Evolutionary conservation across 1,284 basidiomycete species (phyloP).

Genomic region (Hortiboletus rubellus): DNA sequence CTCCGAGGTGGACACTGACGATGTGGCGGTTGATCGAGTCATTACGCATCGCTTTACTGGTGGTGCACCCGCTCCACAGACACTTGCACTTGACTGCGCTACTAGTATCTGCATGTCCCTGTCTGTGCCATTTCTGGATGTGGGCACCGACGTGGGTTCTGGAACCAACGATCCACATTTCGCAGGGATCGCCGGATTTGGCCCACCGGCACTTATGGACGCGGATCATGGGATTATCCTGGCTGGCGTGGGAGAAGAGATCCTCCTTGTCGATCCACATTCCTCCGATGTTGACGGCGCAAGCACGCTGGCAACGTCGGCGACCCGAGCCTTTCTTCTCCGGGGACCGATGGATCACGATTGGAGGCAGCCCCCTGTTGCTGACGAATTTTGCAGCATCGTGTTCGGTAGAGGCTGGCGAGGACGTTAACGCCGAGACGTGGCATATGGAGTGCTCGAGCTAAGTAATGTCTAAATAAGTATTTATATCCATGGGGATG

Average conservation of each 20-base stretch:
- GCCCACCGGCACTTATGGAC: constrained; percentile 9
- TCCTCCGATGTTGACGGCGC: constrained; percentile 1
- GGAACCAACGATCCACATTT: constrained; percentile 9
- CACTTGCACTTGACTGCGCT: background rate
- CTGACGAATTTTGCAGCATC: no score
- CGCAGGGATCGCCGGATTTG: constrained; percentile 2
- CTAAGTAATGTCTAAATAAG: background rate
- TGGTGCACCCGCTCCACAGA: constrained; percentile 8
- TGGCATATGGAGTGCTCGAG: background rate
- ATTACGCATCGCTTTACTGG: background rate
- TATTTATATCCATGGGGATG: background rate
- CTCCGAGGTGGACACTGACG: constrained; percentile 9
- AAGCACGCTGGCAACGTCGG: background rate
- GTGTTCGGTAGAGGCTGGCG: background rate
- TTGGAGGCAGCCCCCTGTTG: background rate
- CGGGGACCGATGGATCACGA: background rate
- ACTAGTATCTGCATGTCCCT: background rate
- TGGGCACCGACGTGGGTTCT: constrained; percentile 1
- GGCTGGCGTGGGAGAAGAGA: background rate
- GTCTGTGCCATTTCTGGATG: constrained; percentile 6
- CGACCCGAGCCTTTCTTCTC: background rate
- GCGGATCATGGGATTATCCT: background rate
- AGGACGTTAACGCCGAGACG: no score
- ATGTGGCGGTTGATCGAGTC: constrained; percentile 14
- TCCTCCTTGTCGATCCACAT: constrained; percentile 7